A percentile compares a stretch with the other conserved stretches of the same genome.
These are phyloP conservation scores for Castanea crenata DNA, from an alignment of 306 rosid genomes.

Conservation along the genomic window DNA sequence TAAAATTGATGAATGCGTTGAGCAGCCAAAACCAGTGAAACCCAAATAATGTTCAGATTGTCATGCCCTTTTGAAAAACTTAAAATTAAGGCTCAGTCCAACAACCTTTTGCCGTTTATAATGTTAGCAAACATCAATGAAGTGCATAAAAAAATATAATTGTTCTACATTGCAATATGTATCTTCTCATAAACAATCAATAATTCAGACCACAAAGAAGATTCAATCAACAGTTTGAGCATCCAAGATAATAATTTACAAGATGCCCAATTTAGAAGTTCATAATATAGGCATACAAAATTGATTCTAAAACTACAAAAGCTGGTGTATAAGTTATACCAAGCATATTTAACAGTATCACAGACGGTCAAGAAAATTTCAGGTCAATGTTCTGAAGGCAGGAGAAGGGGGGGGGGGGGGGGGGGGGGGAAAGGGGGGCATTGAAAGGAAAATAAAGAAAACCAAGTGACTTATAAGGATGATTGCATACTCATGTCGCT, in stretches of 20 bases:
- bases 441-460: background rate
- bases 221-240: background rate
- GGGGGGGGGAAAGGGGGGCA: background rate
- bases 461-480: slow-evolving; percentile 19
- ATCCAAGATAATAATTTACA: background rate
- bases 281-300: background rate
- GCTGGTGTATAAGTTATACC: background rate
- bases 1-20: background rate
- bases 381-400: background rate
- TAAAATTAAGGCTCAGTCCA: background rate
- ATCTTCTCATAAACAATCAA: background rate
- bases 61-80: background rate
- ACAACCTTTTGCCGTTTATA: background rate
- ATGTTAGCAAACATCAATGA: background rate
- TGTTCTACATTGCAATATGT: background rate
- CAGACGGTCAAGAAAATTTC: background rate
- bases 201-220: background rate
- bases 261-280: background rate
- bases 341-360: background rate
- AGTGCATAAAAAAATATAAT: background rate
- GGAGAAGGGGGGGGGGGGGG: background rate
- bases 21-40: no score
- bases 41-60: background rate
- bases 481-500: slow-evolving; percentile 78
- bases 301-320: background rate